Base-by-base conservation (phyloP, 352 stramenopile genomes). In the Pythium insidiosum region DNA sequence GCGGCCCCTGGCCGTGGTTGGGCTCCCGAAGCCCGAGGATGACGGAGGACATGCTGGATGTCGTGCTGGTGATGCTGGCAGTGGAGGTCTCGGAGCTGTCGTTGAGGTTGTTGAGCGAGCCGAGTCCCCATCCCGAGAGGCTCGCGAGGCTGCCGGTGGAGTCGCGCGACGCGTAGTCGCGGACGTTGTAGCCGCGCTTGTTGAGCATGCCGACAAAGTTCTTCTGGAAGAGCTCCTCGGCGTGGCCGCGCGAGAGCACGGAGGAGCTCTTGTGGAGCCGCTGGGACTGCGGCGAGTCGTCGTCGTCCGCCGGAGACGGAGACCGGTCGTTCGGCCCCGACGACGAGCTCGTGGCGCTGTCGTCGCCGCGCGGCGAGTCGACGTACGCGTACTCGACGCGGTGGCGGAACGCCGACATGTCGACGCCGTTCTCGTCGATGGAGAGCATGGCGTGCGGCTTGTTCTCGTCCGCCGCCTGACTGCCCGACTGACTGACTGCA, bases 171-270 rank as follows among this genome's bases (percentile, higher is more conserved):
- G n/a, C n/a, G n/a, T n/a, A n/a, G 44, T 87, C 77, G 33, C 71
- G 66, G 42, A 91, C 64, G 48, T 91, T 91, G 58, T 91, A 91
- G 47, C 78, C 78, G 43, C 78, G 73, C 44, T 85, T 87, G 55
- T 91, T 91, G 30, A 91, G 63, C 29, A 91, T 66, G 18, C 69
- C 73, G 13, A 88, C 48, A 28, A 91, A 66, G 44, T 68, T 88
- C 28, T 65, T 66, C 37, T 87, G 59, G 48, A 91, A 82, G 15
- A 83, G 44, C 30, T 83, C 74, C 39, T 86, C 73, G 0, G 71
- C 50, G 28, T 55, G 68, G n/a, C n/a, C n/a, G n/a, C n/a, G n/a
- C n/a, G n/a, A n/a, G n/a, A n/a, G n/a, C n/a, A n/a, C n/a, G n/a
- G n/a, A n/a, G n/a, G n/a, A n/a, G n/a, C n/a, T n/a, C n/a, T n/a